Conservation (phyloP, 345 rosid species). For the Eucalyptus caleyi region DNA sequence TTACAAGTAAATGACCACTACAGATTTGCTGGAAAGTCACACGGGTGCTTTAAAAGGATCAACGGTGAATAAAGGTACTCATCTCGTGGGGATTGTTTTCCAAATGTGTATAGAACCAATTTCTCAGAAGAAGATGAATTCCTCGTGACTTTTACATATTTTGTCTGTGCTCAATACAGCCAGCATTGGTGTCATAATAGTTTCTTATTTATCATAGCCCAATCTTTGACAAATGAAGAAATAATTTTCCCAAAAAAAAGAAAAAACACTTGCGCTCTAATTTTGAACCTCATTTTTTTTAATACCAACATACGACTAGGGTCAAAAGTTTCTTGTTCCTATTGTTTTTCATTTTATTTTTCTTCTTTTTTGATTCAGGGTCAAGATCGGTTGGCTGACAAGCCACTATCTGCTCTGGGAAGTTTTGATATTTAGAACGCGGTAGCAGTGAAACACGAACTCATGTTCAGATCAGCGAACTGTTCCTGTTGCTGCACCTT, state of each 20-base stretch:
- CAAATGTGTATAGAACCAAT: neutral
- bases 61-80: neutral
- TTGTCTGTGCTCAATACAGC: neutral
- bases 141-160: neutral
- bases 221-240: neutral
- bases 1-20: neutral
- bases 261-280: neutral
- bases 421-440: slow-evolving; percentile 15
- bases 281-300: neutral
- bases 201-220: neutral
- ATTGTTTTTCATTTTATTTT: neutral
- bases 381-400: slow-evolving; percentile 64
- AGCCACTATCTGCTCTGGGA: slow-evolving; percentile 63
- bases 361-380: slow-evolving; percentile 31
- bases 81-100: neutral
- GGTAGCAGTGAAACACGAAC: neutral
- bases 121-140: neutral
- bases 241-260: neutral
- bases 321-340: neutral
- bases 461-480: neutral
- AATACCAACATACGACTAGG: neutral
- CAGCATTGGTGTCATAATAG: neutral
- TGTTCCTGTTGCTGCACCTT: neutral
- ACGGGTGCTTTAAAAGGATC: neutral
- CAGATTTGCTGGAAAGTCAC: neutral